Evolutionary conservation across 345 rosid genomes (phyloP).

Genomic region (Citrus reticulata): DNA sequence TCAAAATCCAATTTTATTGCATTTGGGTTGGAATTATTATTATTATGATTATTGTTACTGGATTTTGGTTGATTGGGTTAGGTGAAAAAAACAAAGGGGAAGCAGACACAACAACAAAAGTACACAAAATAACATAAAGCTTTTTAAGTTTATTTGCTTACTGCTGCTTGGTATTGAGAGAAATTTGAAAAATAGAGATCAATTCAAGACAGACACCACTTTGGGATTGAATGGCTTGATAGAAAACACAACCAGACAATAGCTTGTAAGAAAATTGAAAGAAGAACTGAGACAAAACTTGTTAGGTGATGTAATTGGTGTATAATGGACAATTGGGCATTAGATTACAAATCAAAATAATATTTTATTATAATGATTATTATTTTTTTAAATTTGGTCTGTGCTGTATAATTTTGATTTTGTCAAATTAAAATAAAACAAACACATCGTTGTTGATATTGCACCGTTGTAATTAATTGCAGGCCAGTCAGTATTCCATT

Average conservation of each 20-base stretch:
- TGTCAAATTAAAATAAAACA: not conserved
- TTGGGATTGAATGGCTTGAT: not conserved
- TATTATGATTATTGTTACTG: not conserved
- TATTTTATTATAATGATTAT: too few species aligned
- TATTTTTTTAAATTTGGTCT: not conserved
- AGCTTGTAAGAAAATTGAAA: not conserved
- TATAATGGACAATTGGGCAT: not conserved
- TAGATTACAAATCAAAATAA: not conserved
- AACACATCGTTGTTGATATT: not conserved
- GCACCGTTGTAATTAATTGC: not conserved
- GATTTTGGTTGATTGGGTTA: not conserved
- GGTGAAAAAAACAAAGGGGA: not conserved
- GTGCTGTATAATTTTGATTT: not conserved
- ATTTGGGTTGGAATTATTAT: too few species aligned
- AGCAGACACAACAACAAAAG: not conserved
- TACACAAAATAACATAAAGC: not conserved
- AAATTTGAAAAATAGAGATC: not conserved
- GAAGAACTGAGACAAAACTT: not conserved
- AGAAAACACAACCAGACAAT: not conserved
- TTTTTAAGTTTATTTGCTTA: not conserved
- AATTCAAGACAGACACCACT: not conserved
- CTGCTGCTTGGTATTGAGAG: not conserved
- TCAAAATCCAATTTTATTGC: not conserved
- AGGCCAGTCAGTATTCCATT: not conserved
- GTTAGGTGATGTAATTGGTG: not conserved